A percentile compares a stretch with the other conserved stretches of the same genome.
Evolutionary conservation across 2,329 filamentous ascomycete species (phyloP).

Genomic region (Fusarium mundagurra): DNA sequence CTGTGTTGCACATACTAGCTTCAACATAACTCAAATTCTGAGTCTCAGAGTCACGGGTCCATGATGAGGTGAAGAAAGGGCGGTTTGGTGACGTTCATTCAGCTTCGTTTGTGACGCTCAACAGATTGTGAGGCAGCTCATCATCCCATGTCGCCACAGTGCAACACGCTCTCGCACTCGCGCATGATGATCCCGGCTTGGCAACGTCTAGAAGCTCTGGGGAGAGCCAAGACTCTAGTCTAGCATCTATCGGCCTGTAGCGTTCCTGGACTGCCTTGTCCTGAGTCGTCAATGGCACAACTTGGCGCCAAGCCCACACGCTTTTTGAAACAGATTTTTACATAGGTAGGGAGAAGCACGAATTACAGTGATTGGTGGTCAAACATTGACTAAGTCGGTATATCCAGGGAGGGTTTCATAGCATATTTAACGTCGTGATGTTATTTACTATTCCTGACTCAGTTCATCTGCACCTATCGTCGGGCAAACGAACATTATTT

Average conservation of each 20-base stretch:
- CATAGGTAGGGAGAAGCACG: background rate
- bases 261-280: conserved; percentile 3
- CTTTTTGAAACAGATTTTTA: conserved; percentile 7
- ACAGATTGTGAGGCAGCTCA: conserved; percentile 13
- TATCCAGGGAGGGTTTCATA: background rate
- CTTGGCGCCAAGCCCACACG: conserved; percentile 29
- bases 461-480: background rate
- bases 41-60: background rate
- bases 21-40: background rate
- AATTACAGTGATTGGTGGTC: conserved; percentile 7
- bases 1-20: conserved; percentile 27
- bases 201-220: conserved; percentile 20
- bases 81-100: conserved; percentile 13
- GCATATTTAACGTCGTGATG: background rate
- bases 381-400: background rate
- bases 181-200: conserved; percentile 17
- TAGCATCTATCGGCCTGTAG: conserved; percentile 13
- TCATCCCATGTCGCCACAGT: conserved; percentile 24
- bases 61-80: background rate
- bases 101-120: conserved; percentile 14
- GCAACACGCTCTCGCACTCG: background rate
- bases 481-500: background rate
- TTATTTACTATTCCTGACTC: background rate
- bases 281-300: conserved; percentile 23
- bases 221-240: conserved; percentile 33